Conservation (phyloP, 352 stramenopile species). For the Globisporangium spiculum region DNA sequence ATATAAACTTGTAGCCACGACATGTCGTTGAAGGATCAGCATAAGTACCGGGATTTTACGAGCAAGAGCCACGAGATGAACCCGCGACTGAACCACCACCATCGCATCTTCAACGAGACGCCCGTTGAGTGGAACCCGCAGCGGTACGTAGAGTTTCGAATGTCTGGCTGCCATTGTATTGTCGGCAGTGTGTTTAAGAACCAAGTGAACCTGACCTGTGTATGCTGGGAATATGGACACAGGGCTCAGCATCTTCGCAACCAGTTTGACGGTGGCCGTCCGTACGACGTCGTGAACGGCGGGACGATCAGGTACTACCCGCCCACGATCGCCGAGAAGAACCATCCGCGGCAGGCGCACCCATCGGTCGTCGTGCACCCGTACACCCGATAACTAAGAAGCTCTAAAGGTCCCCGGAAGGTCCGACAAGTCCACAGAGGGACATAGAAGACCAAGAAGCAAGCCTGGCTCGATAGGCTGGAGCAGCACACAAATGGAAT, state of each 20-base stretch:
- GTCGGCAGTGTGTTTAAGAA: neutral
- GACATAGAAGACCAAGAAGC: neutral
- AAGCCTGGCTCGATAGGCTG: neutral
- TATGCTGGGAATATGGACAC: neutral
- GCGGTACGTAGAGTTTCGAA: slow-evolving; percentile 25
- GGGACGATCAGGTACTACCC: slow-evolving; percentile 48
- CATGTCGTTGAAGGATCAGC: slow-evolving; percentile 23
- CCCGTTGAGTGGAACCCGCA: slow-evolving; percentile 50
- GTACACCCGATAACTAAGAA: slow-evolving; percentile 41
- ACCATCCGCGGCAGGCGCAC: slow-evolving; percentile 58
- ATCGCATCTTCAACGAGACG: slow-evolving; percentile 72
- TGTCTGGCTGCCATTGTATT: too few relatives aligned
- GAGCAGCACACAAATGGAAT: neutral
- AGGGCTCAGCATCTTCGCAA: slow-evolving; percentile 79
- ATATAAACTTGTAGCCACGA: slow-evolving; percentile 31
- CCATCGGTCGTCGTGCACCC: slow-evolving; percentile 65
- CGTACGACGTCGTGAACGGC: slow-evolving; percentile 71
- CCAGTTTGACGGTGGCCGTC: slow-evolving; percentile 50
- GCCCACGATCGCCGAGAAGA: slow-evolving; percentile 66
- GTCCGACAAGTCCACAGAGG: neutral
- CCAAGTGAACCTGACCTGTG: neutral
- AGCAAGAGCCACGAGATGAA: slow-evolving; percentile 50
- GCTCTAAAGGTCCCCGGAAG: neutral
- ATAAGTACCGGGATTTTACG: slow-evolving; percentile 47
- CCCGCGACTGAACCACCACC: slow-evolving; percentile 41